Evolutionary conservation across 805 yeast genomes (phyloP), one percentile per base, ranked within the genome.

Genomic region (Schwanniomyces sp.): DNA sequence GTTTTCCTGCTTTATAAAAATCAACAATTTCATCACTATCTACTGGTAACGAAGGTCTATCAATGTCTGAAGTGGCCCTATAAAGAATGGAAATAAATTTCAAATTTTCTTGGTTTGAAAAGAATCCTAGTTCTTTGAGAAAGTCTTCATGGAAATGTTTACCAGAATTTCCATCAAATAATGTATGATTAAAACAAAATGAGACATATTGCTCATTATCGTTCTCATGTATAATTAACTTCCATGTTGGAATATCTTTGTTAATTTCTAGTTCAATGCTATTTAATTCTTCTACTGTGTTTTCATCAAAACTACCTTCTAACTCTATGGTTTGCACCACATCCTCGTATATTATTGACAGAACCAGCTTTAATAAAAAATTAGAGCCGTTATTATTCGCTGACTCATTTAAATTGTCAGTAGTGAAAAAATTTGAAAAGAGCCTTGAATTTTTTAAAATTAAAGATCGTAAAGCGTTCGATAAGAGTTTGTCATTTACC

Each of bases 131-230:
- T 34, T 54, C 56, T 17, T 48, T 39, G 11, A 54, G 40, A 25
- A 69, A 56, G 24, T 61, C 58, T 16, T 53, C 47, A 38, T 66
- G 71, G 50, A 70, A 66, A 39, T 52, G 53, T 14, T 48, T 46
- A 2, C 67, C 70, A 12, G 70, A 56, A 12, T 57, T 56, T 2
- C 75, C 76, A 52, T 71, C 75, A 37, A 63, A 60, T 9, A 66
- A 47, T 3, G 59, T 25, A 46, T 63, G 74, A 24, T 68, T 67
- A 45, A 60, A 63, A 21, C 42, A 43, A 32, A 69, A 56, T 9
- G 62, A 40, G 7, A 63, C 8, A 43, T 61, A 54, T 39, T 56
- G 60, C 12, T 28, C 46, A 3, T 44, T 49, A 1, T 37, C 27
- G 18, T 42, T 34, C 41, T 55, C 55, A 28, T 46, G 45, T 21